Evolutionary conservation across 129 eudicot species (phyloP).

Genomic region (Smallanthus sonchifolius): DNA sequence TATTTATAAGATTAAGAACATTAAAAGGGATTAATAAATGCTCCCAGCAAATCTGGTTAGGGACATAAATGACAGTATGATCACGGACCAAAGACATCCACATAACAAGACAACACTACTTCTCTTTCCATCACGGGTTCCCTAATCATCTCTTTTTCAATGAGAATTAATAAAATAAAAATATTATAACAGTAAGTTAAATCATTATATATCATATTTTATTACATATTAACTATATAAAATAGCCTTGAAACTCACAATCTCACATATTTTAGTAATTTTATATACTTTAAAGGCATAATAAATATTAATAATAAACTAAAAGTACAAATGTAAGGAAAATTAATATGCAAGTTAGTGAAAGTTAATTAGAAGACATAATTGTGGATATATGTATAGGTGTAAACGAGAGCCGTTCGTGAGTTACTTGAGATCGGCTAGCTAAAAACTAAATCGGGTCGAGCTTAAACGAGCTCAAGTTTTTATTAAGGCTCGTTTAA

Average conservation of each 20-base stretch:
- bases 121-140: constrained; percentile 28
- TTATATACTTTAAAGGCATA: not conserved
- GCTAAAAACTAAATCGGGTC: too few relatives aligned
- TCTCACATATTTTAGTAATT: not conserved
- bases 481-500: too few relatives aligned
- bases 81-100: constrained; percentile 34
- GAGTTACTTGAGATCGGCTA: too few relatives aligned
- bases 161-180: not conserved
- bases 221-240: not conserved
- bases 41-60: constrained; percentile 9
- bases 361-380: too few relatives aligned
- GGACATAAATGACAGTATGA: constrained; percentile 21
- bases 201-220: not conserved
- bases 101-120: constrained; percentile 27
- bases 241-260: not conserved
- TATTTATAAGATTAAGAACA: constrained; percentile 2
- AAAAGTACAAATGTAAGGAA: not conserved
- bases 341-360: too few relatives aligned
- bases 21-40: constrained; percentile 9
- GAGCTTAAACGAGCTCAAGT: too few relatives aligned
- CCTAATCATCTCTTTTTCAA: not conserved
- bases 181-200: not conserved
- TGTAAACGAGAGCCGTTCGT: too few relatives aligned
- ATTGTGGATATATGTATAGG: too few relatives aligned
- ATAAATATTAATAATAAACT: too few relatives aligned